phyloP scores from a whole-genome alignment of 2,329 filamentous ascomycete species.

The Tolypocladium endophyticum region DNA sequence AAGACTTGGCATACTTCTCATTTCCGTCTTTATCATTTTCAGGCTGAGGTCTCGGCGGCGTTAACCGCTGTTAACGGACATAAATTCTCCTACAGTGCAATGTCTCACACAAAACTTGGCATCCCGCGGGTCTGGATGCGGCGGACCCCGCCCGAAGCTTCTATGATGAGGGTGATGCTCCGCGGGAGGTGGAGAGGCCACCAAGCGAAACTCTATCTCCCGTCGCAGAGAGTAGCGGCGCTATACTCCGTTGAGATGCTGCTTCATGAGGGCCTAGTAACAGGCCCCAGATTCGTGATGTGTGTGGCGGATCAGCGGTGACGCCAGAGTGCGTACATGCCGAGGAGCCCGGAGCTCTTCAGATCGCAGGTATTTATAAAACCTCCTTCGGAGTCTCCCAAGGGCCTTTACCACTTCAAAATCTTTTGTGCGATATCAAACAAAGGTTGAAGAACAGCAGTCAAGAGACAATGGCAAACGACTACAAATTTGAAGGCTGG shows the following conservation, averaged over 20 bases:
- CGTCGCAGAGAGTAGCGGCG: not conserved
- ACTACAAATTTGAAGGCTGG: constrained; percentile 42
- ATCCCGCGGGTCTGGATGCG: not conserved
- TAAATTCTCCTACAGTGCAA: not conserved
- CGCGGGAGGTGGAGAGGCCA: not conserved
- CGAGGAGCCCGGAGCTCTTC: not conserved
- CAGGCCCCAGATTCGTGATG: not conserved
- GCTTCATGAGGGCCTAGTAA: not conserved
- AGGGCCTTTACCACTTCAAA: not conserved
- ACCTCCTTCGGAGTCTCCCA: too few relatives aligned
- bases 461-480: constrained; percentile 14
- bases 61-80: not conserved
- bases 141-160: not conserved
- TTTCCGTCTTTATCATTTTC: too few relatives aligned
- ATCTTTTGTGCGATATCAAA: not conserved
- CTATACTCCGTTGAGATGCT: not conserved
- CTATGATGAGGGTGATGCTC: not conserved
- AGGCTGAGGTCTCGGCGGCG: too few relatives aligned
- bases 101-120: not conserved
- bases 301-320: not conserved
- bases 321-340: not conserved
- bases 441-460: not conserved
- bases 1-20: too few relatives aligned
- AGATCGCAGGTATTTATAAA: not conserved
- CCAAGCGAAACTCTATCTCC: not conserved